Conservation (phyloP, 2,329 filamentous ascomycete genomes). For the Trichophyton schoenleinii region DNA sequence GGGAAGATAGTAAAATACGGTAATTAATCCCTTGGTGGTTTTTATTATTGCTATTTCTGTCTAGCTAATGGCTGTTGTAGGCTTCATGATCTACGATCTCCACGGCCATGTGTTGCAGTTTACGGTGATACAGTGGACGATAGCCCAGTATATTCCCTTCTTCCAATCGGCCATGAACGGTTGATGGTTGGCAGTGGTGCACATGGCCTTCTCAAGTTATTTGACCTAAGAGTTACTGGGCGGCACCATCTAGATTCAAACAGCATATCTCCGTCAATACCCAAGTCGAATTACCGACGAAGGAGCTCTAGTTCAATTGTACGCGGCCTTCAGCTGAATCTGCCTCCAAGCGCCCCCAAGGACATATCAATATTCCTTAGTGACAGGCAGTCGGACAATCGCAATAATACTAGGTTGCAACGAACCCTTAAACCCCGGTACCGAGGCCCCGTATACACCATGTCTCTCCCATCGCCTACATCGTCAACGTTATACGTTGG, state of each 20-base stretch:
- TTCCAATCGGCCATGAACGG: constrained; percentile 43
- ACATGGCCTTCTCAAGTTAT: constrained; percentile 49
- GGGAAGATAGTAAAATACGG: constrained; percentile 44
- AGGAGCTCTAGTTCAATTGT: background rate
- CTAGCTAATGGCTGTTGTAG: constrained; percentile 19
- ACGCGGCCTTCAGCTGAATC: background rate
- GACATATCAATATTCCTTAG: constrained; percentile 35
- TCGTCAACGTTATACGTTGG: constrained; percentile 37
- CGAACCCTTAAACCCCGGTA: constrained; percentile 20
- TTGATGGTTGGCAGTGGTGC: constrained; percentile 46
- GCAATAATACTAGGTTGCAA: constrained; percentile 3
- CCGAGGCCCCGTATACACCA: constrained; percentile 34
- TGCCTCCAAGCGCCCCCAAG: constrained; percentile 14
- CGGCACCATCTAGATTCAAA: constrained; percentile 22
- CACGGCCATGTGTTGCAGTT: constrained; percentile 34
- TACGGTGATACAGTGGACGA: constrained; percentile 47
- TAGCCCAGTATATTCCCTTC: constrained; percentile 47
- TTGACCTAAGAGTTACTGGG: constrained; percentile 42
- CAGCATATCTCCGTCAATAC: constrained; percentile 14
- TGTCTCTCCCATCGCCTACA: constrained; percentile 33
- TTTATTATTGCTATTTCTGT: background rate
- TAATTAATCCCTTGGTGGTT: constrained; percentile 12
- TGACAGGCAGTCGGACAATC: constrained; percentile 15
- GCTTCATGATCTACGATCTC: constrained; percentile 49
- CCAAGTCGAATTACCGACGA: background rate